Conservation (phyloP, 768 basidiomycete genomes). For the Leccinum aurantiacum region DNA sequence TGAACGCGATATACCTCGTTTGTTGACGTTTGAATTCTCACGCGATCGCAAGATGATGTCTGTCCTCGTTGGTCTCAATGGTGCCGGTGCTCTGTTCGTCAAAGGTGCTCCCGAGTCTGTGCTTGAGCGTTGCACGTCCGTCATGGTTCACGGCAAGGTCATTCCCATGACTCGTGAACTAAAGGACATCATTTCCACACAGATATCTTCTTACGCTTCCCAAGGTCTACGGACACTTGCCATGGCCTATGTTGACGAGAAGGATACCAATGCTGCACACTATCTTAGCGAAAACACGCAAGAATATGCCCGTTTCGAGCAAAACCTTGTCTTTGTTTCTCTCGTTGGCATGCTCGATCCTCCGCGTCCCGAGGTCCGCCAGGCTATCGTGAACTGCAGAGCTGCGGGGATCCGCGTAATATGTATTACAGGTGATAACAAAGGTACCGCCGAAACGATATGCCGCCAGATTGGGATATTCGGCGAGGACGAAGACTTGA, state of each 20-base stretch:
- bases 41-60: constrained; percentile 99
- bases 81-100: constrained; percentile 77
- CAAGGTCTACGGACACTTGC: constrained; percentile 89
- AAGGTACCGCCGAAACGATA: constrained; percentile 96
- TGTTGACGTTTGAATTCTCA: constrained; percentile 96
- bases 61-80: constrained; percentile 75
- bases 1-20: constrained; percentile 69
- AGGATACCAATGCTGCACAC: constrained; percentile 74
- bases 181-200: constrained; percentile 58
- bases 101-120: constrained; percentile 98
- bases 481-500: constrained; percentile 78
- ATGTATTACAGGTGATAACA: constrained; percentile 98
- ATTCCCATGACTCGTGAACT: constrained; percentile 66
- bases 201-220: constrained; percentile 71
- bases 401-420: constrained; percentile 94
- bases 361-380: constrained; percentile 88
- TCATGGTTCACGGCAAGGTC: constrained; percentile 60
- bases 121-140: constrained; percentile 81
- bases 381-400: constrained; percentile 85
- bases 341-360: constrained; percentile 98
- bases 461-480: constrained; percentile 97
- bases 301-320: constrained; percentile 90
- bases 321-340: constrained; percentile 89
- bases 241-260: constrained; percentile 79
- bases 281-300: constrained; percentile 77